phyloP scores from a whole-genome alignment of 2,329 filamentous ascomycete genomes.

The Colletotrichum gloeosporioides region DNA sequence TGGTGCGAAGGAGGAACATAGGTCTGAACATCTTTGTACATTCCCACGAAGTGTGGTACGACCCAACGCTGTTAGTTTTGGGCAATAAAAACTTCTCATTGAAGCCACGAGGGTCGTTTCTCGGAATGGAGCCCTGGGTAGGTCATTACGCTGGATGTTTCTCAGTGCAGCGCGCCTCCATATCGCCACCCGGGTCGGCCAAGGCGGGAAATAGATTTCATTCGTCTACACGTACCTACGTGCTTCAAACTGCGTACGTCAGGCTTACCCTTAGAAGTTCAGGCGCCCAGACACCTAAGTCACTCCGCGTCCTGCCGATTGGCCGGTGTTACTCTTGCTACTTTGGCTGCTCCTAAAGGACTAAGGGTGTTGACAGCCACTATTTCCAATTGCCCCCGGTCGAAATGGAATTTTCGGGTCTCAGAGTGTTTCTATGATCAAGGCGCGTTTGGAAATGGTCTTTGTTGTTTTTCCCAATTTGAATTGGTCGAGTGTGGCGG shows the following conservation, averaged over 20 bases:
- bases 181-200: not conserved
- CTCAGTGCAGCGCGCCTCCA: not conserved
- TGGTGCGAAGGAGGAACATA: not conserved
- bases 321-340: not conserved
- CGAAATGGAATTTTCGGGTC: no score
- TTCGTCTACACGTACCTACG: not conserved
- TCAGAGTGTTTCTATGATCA: no score
- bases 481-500: no score
- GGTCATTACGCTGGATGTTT: not conserved
- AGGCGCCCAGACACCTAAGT: not conserved
- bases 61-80: not conserved
- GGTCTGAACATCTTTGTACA: not conserved
- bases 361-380: not conserved
- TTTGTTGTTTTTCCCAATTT: no score
- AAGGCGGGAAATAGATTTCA: not conserved
- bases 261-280: not conserved
- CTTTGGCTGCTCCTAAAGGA: not conserved
- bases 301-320: not conserved
- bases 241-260: not conserved
- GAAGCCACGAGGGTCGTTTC: not conserved
- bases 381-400: not conserved
- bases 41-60: not conserved
- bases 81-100: not conserved
- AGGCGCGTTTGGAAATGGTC: no score
- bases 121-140: not conserved